Percentiles rank a stretch among this genome's conserved stretches.
Conservation (phyloP, 768 basidiomycete genomes). For the Calocera cornea region DNA sequence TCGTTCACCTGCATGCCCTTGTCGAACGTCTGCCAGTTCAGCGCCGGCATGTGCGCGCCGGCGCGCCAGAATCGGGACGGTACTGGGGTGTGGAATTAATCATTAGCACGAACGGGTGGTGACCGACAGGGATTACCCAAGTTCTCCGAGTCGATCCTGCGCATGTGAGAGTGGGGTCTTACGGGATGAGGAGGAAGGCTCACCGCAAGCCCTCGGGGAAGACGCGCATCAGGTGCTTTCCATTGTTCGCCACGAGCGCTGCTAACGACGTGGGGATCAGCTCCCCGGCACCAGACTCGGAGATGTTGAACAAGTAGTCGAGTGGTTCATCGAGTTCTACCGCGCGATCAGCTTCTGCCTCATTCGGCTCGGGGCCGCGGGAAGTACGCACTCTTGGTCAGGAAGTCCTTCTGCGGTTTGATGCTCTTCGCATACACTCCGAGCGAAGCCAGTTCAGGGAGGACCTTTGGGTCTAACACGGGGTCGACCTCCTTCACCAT, state of each 20-base stretch:
- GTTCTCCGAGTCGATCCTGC: not conserved
- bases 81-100: no score
- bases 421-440: conserved; percentile 50
- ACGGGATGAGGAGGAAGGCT: not conserved
- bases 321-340: conserved; percentile 23
- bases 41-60: not conserved
- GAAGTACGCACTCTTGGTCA: conserved; percentile 27
- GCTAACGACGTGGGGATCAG: conserved; percentile 26
- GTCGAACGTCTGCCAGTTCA: conserved; percentile 8
- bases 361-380: not conserved
- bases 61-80: not conserved
- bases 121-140: not conserved
- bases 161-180: not conserved
- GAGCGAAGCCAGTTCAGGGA: conserved; percentile 39
- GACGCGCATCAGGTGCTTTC: conserved; percentile 38
- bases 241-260: conserved; percentile 32
- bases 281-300: conserved; percentile 35
- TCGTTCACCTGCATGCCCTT: conserved; percentile 45
- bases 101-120: no score
- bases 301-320: conserved; percentile 48
- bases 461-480: conserved; percentile 26
- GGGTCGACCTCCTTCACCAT: conserved; percentile 8
- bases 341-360: not conserved
- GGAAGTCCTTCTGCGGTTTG: conserved; percentile 45
- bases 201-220: conserved; percentile 43